Base-by-base conservation (phyloP, 352 stramenopile genomes). In the Phytophthora sojae region DNA sequence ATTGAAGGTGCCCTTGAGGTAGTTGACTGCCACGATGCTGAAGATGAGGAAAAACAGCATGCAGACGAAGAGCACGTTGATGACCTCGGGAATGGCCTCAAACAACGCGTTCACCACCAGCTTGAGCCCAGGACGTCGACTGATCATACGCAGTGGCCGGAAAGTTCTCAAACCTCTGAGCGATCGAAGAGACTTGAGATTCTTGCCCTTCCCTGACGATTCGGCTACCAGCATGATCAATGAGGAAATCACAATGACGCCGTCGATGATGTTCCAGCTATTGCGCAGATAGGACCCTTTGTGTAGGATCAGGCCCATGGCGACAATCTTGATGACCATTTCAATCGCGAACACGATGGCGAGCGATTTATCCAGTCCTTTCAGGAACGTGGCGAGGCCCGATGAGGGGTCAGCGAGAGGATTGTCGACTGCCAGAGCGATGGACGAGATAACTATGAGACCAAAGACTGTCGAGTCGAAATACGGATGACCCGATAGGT, bases 21-120 rank as follows among this genome's bases (percentile, higher is more conserved):
- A 98, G 42, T 94, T 97, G 0, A 99, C 93, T 4, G 92, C 88
- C 60, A 99, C 81, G 61, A 99, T 98, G 62, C 92, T 96, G 81
- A 99, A 99, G 51, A 99, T 97, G 25, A 99, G 81, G 60, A 97
- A 98, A 67, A 98, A 97, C 0, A 99, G 78, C 47, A 92, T 81
- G 56, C 92, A 98, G 2, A 99, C 79, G 56, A 98, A 84, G 3
- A 96, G 65, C 3, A 98, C 87, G 72, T 98, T 98, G 4, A 95
- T 71, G 8, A 98, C 92, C 17, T 82, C 81, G 0, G 92, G 94
- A n/a, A 98, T 97, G 15, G 90, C 88, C 55, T 93, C 82, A 21
- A 98, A 86, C 17, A 98, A 73, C 0, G 93, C 83, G 25, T 97
- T 97, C 3, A 99, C 93, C 0, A 98, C 93, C 8, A 99, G 69